These are phyloP conservation scores for Solanum stenotomum DNA, from an alignment of 257 asterid genomes.

Conservation along the genomic window DNA sequence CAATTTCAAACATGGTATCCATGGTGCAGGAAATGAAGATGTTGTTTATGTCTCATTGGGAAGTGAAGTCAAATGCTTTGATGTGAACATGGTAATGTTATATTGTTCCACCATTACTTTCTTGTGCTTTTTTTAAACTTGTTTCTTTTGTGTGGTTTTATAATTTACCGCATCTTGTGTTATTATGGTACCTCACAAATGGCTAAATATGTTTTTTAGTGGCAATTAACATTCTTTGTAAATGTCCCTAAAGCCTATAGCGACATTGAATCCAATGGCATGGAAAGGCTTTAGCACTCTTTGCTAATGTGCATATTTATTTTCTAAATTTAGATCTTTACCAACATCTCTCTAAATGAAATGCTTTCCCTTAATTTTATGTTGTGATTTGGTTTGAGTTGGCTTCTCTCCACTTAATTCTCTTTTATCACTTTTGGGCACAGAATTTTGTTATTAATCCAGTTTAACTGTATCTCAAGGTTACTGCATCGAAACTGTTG, in stretches of 20 bases:
- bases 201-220: not conserved
- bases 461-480: slow-evolving; percentile 25
- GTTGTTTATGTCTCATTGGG: slow-evolving; percentile 54
- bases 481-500: slow-evolving; percentile 50
- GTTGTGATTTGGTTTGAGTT: not conserved
- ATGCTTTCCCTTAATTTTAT: not conserved
- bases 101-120: not conserved
- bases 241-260: no score
- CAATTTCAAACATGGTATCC: slow-evolving; percentile 2
- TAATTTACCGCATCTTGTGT: not conserved
- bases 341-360: not conserved
- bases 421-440: not conserved
- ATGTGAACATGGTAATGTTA: slow-evolving; percentile 54
- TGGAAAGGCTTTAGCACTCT: no score
- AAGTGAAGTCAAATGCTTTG: slow-evolving; percentile 65
- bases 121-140: not conserved
- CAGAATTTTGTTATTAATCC: not conserved
- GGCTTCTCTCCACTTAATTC: not conserved
- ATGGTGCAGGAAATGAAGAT: slow-evolving; percentile 76
- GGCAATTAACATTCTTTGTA: no score
- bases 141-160: not conserved
- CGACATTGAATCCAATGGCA: no score
- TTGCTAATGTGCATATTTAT: no score
- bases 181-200: not conserved
- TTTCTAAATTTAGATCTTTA: not conserved